Conservation (phyloP, 768 basidiomycete genomes). For the Boletus sp. region DNA sequence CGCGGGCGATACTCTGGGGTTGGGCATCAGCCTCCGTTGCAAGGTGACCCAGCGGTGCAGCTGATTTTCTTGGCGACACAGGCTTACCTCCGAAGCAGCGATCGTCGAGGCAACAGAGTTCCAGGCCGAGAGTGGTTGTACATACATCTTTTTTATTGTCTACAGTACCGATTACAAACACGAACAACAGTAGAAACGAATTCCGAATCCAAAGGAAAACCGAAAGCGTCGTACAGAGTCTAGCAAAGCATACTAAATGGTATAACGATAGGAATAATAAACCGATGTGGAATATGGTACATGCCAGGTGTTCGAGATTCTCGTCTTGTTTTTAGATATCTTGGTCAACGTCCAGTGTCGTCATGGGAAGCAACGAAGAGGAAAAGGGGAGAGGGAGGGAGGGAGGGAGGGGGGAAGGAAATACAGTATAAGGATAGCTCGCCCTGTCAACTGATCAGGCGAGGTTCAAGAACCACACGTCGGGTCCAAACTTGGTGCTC, state of each 20-base stretch:
- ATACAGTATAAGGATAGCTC: constrained; percentile 27
- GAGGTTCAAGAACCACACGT: constrained; percentile 35
- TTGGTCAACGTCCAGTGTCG: constrained; percentile 16
- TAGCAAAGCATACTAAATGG: constrained; percentile 4
- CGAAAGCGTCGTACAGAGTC: neutral
- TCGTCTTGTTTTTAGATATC: constrained; percentile 11
- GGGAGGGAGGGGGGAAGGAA: constrained; percentile 10
- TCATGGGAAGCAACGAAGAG: neutral
- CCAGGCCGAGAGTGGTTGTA: constrained; percentile 1
- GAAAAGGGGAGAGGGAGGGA: neutral
- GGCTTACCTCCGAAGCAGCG: neutral
- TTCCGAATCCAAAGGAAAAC: constrained; percentile 1
- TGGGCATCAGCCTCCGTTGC: neutral
- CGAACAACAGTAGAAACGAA: neutral
- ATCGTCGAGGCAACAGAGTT: constrained; percentile 5
- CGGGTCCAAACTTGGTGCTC: constrained; percentile 34
- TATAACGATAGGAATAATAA: constrained; percentile 27
- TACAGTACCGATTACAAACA: constrained; percentile 7
- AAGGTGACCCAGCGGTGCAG: neutral
- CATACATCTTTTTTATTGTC: constrained; percentile 18
- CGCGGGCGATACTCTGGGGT: neutral
- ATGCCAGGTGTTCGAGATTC: constrained; percentile 13
- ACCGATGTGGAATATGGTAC: constrained; percentile 20
- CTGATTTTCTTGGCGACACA: neutral
- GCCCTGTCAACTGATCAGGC: constrained; percentile 12